Percentiles rank a stretch among this genome's conserved stretches.
Evolutionary conservation across 805 yeast genomes (phyloP).

Genomic region (Yarrowia hollandica): DNA sequence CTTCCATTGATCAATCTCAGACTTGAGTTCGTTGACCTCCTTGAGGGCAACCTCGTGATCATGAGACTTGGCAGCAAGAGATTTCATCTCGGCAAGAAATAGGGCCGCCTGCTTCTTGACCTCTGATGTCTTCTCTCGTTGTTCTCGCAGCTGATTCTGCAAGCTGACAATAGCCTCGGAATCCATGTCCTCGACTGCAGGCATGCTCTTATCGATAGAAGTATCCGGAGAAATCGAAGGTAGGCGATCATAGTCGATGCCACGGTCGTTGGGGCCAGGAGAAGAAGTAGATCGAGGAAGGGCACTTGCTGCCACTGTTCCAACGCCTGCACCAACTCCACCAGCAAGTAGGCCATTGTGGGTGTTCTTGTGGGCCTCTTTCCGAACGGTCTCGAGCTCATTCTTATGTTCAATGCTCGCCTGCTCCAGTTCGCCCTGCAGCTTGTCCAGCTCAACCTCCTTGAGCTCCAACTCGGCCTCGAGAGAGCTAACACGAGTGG

Average conservation of each 20-base stretch:
- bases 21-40: conserved; percentile 38
- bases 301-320: neutral
- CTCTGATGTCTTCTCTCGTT: conserved; percentile 29
- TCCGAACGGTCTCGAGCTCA: conserved; percentile 1
- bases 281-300: neutral
- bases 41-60: conserved; percentile 34
- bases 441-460: conserved; percentile 13
- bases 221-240: conserved; percentile 15
- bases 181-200: conserved; percentile 23
- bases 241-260: conserved; percentile 13
- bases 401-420: conserved; percentile 1
- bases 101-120: conserved; percentile 39
- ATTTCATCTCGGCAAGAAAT: conserved; percentile 44
- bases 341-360: neutral
- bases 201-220: conserved; percentile 3
- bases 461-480: conserved; percentile 27
- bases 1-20: conserved; percentile 44
- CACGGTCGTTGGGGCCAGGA: neutral
- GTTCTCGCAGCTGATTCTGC: conserved; percentile 23
- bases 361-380: neutral
- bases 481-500: conserved; percentile 8
- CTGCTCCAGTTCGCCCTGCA: conserved; percentile 6
- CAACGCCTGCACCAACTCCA: neutral
- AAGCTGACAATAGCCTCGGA: conserved; percentile 1
- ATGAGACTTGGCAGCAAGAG: conserved; percentile 37